Percentiles rank a stretch among this genome's conserved stretches.
Evolutionary conservation across 2,329 filamentous ascomycete species (phyloP).

Genomic region (Paracoccidioides brasiliensis): DNA sequence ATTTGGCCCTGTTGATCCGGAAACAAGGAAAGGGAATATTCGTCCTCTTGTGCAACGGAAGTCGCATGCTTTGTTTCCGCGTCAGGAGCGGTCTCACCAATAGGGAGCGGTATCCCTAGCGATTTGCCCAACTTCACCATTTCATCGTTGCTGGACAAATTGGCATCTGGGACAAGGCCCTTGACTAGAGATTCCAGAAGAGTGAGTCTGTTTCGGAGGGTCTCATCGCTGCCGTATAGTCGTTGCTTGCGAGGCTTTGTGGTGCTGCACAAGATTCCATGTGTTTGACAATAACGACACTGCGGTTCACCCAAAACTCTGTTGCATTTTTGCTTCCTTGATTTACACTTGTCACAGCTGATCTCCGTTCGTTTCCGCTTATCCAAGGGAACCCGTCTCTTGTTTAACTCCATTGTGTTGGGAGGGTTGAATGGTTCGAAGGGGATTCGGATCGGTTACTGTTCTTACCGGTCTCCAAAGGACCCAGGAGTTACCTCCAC

Average conservation of each 20-base stretch:
- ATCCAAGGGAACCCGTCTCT: background rate
- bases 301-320: background rate
- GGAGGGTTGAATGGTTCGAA: background rate
- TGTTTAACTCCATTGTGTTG: background rate
- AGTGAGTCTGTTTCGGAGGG: background rate
- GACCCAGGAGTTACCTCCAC: background rate
- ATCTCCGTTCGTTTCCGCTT: conserved; percentile 1
- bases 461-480: background rate
- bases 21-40: background rate
- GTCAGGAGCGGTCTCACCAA: background rate
- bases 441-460: too few species aligned
- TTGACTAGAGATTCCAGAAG: background rate
- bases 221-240: conserved; percentile 1
- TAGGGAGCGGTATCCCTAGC: background rate
- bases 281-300: background rate
- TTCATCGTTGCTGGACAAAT: background rate
- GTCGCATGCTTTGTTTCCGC: background rate
- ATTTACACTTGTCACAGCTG: background rate
- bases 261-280: background rate
- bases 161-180: background rate
- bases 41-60: background rate
- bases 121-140: background rate
- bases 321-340: background rate
- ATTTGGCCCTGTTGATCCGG: background rate
- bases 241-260: background rate